A percentile compares a stretch with the other conserved stretches of the same genome.
phyloP scores from a whole-genome alignment of 2,329 filamentous ascomycete genomes.

The Helotiales sp. region DNA sequence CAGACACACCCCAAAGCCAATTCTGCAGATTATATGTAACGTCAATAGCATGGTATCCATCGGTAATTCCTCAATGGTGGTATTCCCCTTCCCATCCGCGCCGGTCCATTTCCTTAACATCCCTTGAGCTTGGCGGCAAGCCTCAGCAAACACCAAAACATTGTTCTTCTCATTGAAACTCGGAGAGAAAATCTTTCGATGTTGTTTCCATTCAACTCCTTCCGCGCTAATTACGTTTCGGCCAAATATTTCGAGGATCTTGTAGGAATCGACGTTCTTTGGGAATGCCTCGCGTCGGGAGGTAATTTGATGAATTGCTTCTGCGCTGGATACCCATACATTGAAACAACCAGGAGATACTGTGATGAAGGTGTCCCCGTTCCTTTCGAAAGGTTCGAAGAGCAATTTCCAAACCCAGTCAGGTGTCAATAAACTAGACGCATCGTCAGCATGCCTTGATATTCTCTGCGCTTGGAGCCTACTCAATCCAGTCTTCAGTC shows the following conservation, averaged over 20 bases:
- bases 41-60: conserved; percentile 69
- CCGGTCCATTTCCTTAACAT: conserved; percentile 65
- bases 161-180: conserved; percentile 81
- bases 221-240: conserved; percentile 74
- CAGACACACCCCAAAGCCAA: conserved; percentile 71
- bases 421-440: conserved; percentile 58
- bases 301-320: conserved; percentile 69
- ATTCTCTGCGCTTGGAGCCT: conserved; percentile 26
- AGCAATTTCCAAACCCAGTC: conserved; percentile 64
- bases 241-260: conserved; percentile 69
- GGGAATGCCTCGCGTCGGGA: conserved; percentile 72
- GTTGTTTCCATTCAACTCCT: conserved; percentile 70
- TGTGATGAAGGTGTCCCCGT: conserved; percentile 69
- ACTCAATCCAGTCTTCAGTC: conserved; percentile 66
- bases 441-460: too few species aligned
- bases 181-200: conserved; percentile 73
- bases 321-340: conserved; percentile 59
- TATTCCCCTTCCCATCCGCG: conserved; percentile 46
- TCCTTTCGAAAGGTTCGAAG: conserved; percentile 60
- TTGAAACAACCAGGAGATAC: conserved; percentile 60
- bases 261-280: conserved; percentile 66
- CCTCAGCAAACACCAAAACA: conserved; percentile 66
- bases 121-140: conserved; percentile 64
- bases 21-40: conserved; percentile 65
- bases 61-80: conserved; percentile 61